Base-by-base conservation (phyloP, 805 yeast species). In the Jamesozyma lodderae region DNA sequence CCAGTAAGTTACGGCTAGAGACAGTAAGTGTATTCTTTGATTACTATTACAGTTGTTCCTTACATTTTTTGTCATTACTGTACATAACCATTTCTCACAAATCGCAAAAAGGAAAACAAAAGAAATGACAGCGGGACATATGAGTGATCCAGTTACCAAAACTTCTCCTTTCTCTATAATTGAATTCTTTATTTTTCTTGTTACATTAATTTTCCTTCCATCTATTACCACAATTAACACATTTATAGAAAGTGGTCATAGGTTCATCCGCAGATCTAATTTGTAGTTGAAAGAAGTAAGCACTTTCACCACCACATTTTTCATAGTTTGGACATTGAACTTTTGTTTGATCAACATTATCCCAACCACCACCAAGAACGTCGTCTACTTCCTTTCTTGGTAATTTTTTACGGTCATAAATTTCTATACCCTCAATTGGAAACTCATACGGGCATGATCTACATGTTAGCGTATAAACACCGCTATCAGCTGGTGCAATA, bases 211-310 rank as follows among this genome's bases (percentile, higher is more conserved):
- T 92, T 53, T 92, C 98, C 64, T 95, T 81, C 98, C 98, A 92
- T 63, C 90, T 94, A 56, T 86, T 74, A 35, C 85, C 84, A 68
- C 98, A 92, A 45, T 77, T 80, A 26, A 87, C 87, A 67, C 98
- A 92, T 62, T 90, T 87, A 62, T 85, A 90, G 60, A 92, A 92
- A 2, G 97, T 90, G 0, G 98, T 92, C 97, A 92, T 92, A 18
- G 98, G 98, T 67, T 92, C 98, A 72, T 92, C 98, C 2, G 98
- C 98, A 44, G 95, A 83, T 63, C 98, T 73, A 54, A 92, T 92
- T 62, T 92, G 98, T 42, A 92, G 68, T 64, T 92, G 97, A 72
- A 88, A 92, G 69, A 85, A 92, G 63, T 92, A 92, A 0, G 98
- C 98, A 62, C 86, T 85, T 48, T 77, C 82, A 47, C 81, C 79